phyloP scores from a whole-genome alignment of 352 stramenopile genomes.

The Phytophthora uliginosa region DNA sequence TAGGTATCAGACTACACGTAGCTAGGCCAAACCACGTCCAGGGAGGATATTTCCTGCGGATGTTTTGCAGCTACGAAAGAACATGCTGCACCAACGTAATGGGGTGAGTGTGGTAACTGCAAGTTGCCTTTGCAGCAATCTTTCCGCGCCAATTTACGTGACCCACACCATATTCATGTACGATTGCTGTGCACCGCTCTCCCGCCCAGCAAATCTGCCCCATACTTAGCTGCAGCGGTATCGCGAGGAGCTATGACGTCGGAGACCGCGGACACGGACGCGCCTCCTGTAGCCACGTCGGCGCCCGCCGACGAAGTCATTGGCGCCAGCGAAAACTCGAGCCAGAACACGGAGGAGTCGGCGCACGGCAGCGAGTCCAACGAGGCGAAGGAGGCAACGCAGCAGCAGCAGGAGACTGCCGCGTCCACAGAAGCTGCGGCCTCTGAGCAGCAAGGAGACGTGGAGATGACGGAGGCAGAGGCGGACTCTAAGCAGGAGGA shows the following conservation, averaged over 20 bases:
- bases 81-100: too few relatives aligned
- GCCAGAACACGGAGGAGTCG: constrained; percentile 19
- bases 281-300: not conserved
- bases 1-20: too few relatives aligned
- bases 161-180: constrained; percentile 4
- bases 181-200: constrained; percentile 9
- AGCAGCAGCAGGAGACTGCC: not conserved
- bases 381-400: constrained; percentile 12
- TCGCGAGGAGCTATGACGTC: constrained; percentile 12
- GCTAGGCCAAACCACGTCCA: too few relatives aligned
- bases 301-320: constrained; percentile 15
- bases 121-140: constrained; percentile 16
- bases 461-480: constrained; percentile 26
- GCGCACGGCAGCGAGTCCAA: constrained; percentile 13
- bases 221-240: not conserved
- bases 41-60: too few relatives aligned
- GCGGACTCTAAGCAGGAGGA: not conserved
- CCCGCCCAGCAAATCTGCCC: constrained; percentile 5
- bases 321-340: constrained; percentile 20
- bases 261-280: constrained; percentile 25
- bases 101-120: constrained; percentile 3
- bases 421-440: not conserved
- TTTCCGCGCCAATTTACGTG: constrained; percentile 9
- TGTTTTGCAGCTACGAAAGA: too few relatives aligned
- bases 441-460: constrained; percentile 8